Conservation (phyloP, 495 filamentous ascomycete genomes). For the Penicillium taxi region DNA sequence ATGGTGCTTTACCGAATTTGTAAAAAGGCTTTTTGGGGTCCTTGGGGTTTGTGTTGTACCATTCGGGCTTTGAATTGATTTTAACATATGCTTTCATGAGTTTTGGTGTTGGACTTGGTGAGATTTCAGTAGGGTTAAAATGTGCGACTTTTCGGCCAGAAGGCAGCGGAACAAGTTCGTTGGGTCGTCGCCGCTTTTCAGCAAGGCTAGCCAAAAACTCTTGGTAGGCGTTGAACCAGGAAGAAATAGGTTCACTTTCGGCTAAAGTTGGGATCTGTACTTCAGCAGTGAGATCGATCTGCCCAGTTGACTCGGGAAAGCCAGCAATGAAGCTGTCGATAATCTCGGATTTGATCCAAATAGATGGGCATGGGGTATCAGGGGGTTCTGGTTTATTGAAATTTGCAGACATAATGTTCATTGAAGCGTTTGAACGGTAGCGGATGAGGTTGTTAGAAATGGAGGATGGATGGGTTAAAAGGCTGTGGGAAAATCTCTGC, state of each 20-base stretch:
- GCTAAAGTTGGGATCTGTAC: slow-evolving; percentile 23
- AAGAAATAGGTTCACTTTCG: slow-evolving; percentile 26
- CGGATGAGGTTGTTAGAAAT: slow-evolving; percentile 1
- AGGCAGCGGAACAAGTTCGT: slow-evolving; percentile 3
- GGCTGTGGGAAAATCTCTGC: background rate
- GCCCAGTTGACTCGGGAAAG: slow-evolving; percentile 21
- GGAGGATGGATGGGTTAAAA: slow-evolving; percentile 2
- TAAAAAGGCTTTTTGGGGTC: slow-evolving; percentile 13
- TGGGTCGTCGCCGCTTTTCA: slow-evolving; percentile 13
- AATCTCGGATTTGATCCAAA: slow-evolving; percentile 15
- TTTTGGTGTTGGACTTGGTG: slow-evolving; percentile 23
- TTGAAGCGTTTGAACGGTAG: background rate
- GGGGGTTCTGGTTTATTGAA: slow-evolving; percentile 18
- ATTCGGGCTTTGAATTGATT: slow-evolving; percentile 1
- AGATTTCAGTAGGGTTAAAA: slow-evolving; percentile 35
- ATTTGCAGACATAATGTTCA: slow-evolving; percentile 20
- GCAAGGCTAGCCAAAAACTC: slow-evolving; percentile 13
- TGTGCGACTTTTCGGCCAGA: slow-evolving; percentile 17
- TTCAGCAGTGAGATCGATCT: slow-evolving; percentile 34
- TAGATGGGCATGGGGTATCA: slow-evolving; percentile 27
- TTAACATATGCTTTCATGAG: slow-evolving; percentile 8
- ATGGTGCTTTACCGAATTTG: slow-evolving; percentile 18
- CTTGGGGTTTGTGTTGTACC: slow-evolving; percentile 1
- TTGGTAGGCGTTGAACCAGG: slow-evolving; percentile 29
- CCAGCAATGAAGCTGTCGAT: slow-evolving; percentile 20